Percentiles rank a stretch among this genome's conserved stretches.
Conservation (phyloP, 1,284 basidiomycete species). For the Heterobasidion parviporum region DNA sequence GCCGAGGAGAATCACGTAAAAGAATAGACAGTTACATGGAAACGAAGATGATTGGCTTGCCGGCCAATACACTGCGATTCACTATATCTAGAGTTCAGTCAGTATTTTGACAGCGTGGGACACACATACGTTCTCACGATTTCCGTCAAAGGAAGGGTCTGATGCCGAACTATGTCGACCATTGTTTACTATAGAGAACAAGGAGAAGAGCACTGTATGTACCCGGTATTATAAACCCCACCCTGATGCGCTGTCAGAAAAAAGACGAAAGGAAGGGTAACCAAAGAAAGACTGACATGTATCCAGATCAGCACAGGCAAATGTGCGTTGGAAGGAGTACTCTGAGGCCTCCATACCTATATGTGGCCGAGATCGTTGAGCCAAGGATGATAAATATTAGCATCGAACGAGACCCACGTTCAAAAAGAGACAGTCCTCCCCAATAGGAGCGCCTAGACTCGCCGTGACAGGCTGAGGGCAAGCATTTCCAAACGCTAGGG, state of each 20-base stretch:
- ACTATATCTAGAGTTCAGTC: slow-evolving; percentile 31
- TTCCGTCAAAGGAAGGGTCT: slow-evolving; percentile 31
- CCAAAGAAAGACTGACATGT: slow-evolving; percentile 27
- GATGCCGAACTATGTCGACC: slow-evolving; percentile 32
- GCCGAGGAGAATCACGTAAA: not conserved
- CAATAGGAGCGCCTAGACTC: slow-evolving; percentile 36
- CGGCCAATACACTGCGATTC: slow-evolving; percentile 33
- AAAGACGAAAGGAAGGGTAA: not conserved
- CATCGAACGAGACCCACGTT: slow-evolving; percentile 28
- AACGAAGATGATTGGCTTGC: slow-evolving; percentile 48
- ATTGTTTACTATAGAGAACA: not conserved
- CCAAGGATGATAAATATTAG: not conserved
- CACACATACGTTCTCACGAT: slow-evolving; percentile 24
- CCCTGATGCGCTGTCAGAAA: slow-evolving; percentile 26
- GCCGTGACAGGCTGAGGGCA: slow-evolving; percentile 41
- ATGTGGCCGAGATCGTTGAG: not conserved
- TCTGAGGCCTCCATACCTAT: slow-evolving; percentile 35
- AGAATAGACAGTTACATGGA: slow-evolving; percentile 30
- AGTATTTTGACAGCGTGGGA: not conserved
- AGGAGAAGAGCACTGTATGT: not conserved
- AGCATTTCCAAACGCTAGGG: slow-evolving; percentile 44
- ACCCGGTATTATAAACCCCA: slow-evolving; percentile 41
- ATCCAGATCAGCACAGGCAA: slow-evolving; percentile 47
- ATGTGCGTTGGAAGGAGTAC: slow-evolving; percentile 22
- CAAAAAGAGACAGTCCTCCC: slow-evolving; percentile 48